Base-by-base conservation (phyloP, 768 basidiomycete genomes). In the Pleurotus cornucopiae region DNA sequence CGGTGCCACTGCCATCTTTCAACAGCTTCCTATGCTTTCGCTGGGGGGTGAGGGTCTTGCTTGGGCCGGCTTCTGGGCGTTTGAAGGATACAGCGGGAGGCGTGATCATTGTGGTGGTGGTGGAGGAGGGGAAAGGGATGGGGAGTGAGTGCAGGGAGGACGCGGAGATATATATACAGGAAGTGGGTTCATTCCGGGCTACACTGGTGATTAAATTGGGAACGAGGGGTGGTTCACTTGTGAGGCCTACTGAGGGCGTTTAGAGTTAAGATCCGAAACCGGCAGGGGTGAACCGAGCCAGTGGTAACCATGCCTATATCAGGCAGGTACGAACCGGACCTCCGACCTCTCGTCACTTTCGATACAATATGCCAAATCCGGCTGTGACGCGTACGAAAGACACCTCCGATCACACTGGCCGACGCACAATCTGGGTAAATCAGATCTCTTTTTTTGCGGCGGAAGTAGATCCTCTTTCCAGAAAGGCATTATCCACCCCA, bases 1-100 rank as follows among this genome's bases (percentile, higher is more conserved):
- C 89, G 39, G 79, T 77, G 64, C 89, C 89, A 62, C 75, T 78
- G 65, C 80, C 80, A 61, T 91, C 89, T 67, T 90, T 91, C 71
- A 92, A 76, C 59, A 91, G 85, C 69, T 91, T 92, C 64, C 87
- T 78, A 71, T 91, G 89, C 61, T 91, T 91, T 56, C 89, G 79
- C 67, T 87, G 85, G 16, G 89, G 89, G 1, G 88, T 91, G 62
- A 86, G 78, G 54, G 77, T 68, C 61, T 74, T 72, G 47, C 65
- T 61, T 13, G 58, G 39, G 43, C 51, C 37, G 20, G 57, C 52
- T 56, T 70, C 64, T 62, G 63, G 61, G 63, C 71, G 70, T 70
- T 67, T 72, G 67, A 60, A 44, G 71, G 61, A 46, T 59, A 57
- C 64, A 66, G 61, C 59, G 57, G 61, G 62, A 56, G 66, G 61